Evolutionary conservation across 2,329 filamentous ascomycete species (phyloP).

Genomic region (Periconia sp.): DNA sequence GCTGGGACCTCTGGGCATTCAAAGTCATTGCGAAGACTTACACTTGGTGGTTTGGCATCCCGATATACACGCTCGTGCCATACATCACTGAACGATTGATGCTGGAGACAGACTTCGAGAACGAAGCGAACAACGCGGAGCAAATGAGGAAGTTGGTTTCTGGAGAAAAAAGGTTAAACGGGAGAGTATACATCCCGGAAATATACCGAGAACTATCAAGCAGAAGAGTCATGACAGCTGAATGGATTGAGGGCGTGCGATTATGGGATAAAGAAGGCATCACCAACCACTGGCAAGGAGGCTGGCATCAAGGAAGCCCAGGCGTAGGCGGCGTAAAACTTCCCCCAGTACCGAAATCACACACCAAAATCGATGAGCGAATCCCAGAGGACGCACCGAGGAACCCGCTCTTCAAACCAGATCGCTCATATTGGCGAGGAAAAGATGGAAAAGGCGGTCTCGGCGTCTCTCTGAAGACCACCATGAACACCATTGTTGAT

Average conservation of each 20-base stretch:
- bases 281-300: constrained; percentile 77
- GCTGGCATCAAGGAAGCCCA: constrained; percentile 75
- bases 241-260: constrained; percentile 95
- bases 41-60: constrained; percentile 89
- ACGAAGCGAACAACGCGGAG: constrained; percentile 87
- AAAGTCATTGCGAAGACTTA: constrained; percentile 86
- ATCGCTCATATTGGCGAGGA: constrained; percentile 80
- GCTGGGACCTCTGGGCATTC: constrained; percentile 96
- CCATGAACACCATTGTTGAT: constrained; percentile 97
- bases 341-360: constrained; percentile 44
- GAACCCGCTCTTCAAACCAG: constrained; percentile 74
- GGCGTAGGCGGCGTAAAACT: constrained; percentile 75
- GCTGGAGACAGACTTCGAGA: constrained; percentile 92
- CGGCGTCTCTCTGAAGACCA: constrained; percentile 79
- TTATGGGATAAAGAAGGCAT: constrained; percentile 91
- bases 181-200: constrained; percentile 85
- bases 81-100: constrained; percentile 92
- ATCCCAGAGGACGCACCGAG: constrained; percentile 43
- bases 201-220: constrained; percentile 84
- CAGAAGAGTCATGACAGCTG: constrained; percentile 85
- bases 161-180: constrained; percentile 75
- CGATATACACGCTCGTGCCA: constrained; percentile 86
- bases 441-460: constrained; percentile 76
- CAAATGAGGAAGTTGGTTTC: constrained; percentile 80
- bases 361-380: constrained; percentile 40